Base-by-base conservation (phyloP, 176 grass and related monocot species). In the Rhynchospora pubera region DNA sequence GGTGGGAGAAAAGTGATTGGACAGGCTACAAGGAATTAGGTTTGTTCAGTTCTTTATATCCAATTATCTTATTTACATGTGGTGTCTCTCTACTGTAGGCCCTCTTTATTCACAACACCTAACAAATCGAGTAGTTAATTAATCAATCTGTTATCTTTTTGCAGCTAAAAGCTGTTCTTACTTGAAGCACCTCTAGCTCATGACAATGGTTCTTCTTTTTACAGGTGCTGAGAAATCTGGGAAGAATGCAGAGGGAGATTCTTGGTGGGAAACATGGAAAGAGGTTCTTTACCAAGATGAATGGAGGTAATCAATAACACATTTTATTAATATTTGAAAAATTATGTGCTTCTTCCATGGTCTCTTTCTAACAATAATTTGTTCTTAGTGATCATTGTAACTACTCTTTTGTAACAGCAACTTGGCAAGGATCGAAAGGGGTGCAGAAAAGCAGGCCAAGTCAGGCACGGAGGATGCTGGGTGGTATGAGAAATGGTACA, bases 1-100 rank as follows among this genome's bases (percentile, higher is more conserved):
- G 96, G 96, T 94, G 92, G 96, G 96, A 98, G 84, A 95, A 95
- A 83, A 91, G 92, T 89, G 92, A 98, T 59, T 98, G 96, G 96
- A 98, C 90, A 78, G 96, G 96, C 83, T 93, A 95, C 83, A 98
- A 98, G 82, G 96, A 98, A 79, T 79, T 98, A 90, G 96, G 96
- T 98, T 88, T 44, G 85, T 42, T 42, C 65, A 59, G 30, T 74
- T 85, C 50, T 86, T 83, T 79, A 72, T 76, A 24, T 18, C 32
- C 78, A 45, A 51, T 34, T 74, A 0, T 82, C 63, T 82, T 23
- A 76, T 83, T 85, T 42, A 65, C 56, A 58, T 39, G 14, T 65
- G 26, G 62, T 24, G 6, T 32, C 48, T 16, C 15, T 76, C 3
- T 15, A 21, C 47, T 74, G 21, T 23, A 51, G 7, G 9, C 45